Conservation (phyloP, 495 filamentous ascomycete species). For the Hypoxylon crocopeplum region DNA sequence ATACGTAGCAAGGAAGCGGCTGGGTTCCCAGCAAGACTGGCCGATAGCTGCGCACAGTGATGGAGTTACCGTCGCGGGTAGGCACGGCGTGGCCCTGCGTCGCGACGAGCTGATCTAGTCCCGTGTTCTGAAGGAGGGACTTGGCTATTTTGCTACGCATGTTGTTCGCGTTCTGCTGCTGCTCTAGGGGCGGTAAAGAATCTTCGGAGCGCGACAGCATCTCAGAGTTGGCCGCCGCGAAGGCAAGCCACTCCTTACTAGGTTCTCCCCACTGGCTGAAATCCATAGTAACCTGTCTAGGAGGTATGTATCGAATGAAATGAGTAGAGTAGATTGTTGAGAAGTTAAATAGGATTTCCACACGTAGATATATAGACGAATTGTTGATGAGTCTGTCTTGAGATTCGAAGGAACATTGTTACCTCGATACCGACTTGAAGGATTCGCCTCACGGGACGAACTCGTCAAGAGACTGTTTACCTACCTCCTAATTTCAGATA, state of each 20-base stretch:
- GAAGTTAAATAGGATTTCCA: no score
- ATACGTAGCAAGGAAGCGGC: constrained; percentile 53
- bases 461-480: no score
- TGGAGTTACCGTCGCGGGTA: constrained; percentile 48
- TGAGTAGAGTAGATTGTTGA: no score
- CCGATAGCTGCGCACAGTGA: constrained; percentile 55
- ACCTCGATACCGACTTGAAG: no score
- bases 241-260: constrained; percentile 33
- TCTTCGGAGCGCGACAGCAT: constrained; percentile 8
- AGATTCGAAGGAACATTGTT: no score
- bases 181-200: constrained; percentile 11
- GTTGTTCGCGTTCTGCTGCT: constrained; percentile 21
- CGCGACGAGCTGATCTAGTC: constrained; percentile 31
- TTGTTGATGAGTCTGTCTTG: no score
- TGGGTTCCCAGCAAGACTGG: constrained; percentile 31
- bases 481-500: no score
- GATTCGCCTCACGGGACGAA: no score
- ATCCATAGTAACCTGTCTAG: constrained; percentile 17
- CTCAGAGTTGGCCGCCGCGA: constrained; percentile 24
- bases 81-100: constrained; percentile 47
- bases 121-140: constrained; percentile 14
- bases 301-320: neutral
- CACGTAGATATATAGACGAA: no score
- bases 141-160: constrained; percentile 13
- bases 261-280: constrained; percentile 31